A percentile compares a stretch with the other conserved stretches of the same genome.
Evolutionary conservation across 1,284 basidiomycete genomes (phyloP).

Genomic region (Anthracocystis setariae): DNA sequence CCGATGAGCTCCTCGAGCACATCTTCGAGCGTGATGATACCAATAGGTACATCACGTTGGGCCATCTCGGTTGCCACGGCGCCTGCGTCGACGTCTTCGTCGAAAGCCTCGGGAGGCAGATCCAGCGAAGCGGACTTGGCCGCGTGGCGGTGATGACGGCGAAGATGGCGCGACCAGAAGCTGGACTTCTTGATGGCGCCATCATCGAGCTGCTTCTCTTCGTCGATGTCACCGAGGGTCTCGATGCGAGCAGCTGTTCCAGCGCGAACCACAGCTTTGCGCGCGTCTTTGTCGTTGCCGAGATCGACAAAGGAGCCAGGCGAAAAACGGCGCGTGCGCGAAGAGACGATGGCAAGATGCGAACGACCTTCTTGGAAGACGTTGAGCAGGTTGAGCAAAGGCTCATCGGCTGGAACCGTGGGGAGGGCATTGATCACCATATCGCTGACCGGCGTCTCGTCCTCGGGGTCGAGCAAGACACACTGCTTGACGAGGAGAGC

Average conservation of each 20-base stretch:
- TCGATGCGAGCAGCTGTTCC: conserved; percentile 43
- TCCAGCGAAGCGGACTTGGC: conserved; percentile 29
- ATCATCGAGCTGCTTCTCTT: conserved; percentile 54
- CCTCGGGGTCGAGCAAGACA: conserved; percentile 86
- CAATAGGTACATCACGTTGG: conserved; percentile 73
- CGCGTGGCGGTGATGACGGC: conserved; percentile 80
- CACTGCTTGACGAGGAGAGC: conserved; percentile 86
- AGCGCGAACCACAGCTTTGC: conserved; percentile 28
- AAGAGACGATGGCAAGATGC: conserved; percentile 85
- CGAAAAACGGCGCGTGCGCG: conserved; percentile 62
- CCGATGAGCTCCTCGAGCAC: conserved; percentile 77
- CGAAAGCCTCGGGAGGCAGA: conserved; percentile 72
- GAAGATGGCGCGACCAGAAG: conserved; percentile 70
- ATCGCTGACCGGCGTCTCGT: conserved; percentile 64
- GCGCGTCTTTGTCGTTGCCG: conserved; percentile 36
- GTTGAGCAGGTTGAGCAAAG: conserved; percentile 85
- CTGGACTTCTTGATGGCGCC: conserved; percentile 66
- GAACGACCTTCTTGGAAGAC: conserved; percentile 89
- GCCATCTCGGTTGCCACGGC: conserved; percentile 48
- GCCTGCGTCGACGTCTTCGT: conserved; percentile 71
- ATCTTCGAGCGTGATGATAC: conserved; percentile 92
- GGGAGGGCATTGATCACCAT: conserved; percentile 78
- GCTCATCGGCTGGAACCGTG: conserved; percentile 84
- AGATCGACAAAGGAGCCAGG: conserved; percentile 63
- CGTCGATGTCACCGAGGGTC: conserved; percentile 54